These are phyloP conservation scores for Prunus mume DNA, from an alignment of 306 rosid genomes.

Conservation along the genomic window DNA sequence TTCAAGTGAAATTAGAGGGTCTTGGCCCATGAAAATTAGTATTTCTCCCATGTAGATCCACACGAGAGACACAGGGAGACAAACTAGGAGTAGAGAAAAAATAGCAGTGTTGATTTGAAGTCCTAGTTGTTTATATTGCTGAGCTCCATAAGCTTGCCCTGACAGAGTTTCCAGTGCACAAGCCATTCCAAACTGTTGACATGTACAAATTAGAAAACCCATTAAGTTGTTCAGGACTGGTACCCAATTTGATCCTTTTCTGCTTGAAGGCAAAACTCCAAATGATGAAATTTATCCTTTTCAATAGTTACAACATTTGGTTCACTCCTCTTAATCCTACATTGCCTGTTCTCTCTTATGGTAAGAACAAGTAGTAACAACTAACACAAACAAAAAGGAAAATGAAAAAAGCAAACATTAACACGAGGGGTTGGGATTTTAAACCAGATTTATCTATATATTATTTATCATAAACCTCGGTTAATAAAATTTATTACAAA, in stretches of 20 bases:
- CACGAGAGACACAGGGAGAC: slow-evolving; percentile 49
- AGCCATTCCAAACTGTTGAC: slow-evolving; percentile 40
- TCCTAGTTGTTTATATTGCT: slow-evolving; percentile 37
- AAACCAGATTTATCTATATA: too few relatives aligned
- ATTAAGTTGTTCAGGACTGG: not conserved
- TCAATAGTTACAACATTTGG: not conserved
- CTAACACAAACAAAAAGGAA: not conserved
- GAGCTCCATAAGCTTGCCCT: slow-evolving; percentile 52
- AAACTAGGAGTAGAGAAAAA: slow-evolving; percentile 47
- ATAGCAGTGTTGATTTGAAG: slow-evolving; percentile 29
- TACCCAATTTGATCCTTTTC: not conserved
- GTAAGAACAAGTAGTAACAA: not conserved
- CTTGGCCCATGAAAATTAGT: slow-evolving; percentile 64
- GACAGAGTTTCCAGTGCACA: slow-evolving; percentile 43
- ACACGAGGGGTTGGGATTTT: too few relatives aligned
- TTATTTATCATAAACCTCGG: too few relatives aligned
- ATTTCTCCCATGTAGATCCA: slow-evolving; percentile 63
- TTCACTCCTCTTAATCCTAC: not conserved
- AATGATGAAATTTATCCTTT: too few relatives aligned
- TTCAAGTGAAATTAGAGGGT: slow-evolving; percentile 67
- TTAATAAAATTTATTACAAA: not conserved
- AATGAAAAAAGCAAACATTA: too few relatives aligned
- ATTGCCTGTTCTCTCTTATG: not conserved
- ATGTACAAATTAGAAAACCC: slow-evolving; percentile 5
- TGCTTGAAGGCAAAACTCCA: not conserved